A percentile compares a stretch with the other conserved stretches of the same genome.
These are phyloP conservation scores for Simplicillium sp. DNA, from an alignment of 2,329 filamentous ascomycete genomes.

Conservation along the genomic window DNA sequence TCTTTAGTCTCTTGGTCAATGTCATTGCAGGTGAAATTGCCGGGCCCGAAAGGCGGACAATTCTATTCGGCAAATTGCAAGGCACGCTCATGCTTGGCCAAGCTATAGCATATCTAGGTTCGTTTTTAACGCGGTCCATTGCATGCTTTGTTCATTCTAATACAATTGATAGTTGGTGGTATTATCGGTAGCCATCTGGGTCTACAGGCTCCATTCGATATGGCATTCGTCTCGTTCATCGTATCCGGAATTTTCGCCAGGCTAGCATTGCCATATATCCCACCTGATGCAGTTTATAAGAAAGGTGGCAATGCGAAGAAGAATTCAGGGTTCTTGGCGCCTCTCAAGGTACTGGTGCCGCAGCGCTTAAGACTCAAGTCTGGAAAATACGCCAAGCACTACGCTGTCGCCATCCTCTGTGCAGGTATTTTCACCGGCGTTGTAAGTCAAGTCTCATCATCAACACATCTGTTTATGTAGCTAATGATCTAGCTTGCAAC, in stretches of 20 bases:
- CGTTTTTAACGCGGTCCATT: slow-evolving; percentile 8
- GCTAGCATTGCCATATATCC: slow-evolving; percentile 38
- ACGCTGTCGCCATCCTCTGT: slow-evolving; percentile 55
- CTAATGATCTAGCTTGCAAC: slow-evolving; percentile 43
- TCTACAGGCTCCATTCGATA: slow-evolving; percentile 55
- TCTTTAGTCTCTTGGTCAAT: slow-evolving; percentile 48
- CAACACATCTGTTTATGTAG: not conserved
- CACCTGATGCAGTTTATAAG: slow-evolving; percentile 27
- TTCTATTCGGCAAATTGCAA: slow-evolving; percentile 55
- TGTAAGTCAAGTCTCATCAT: slow-evolving; percentile 21
- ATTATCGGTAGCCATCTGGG: slow-evolving; percentile 53
- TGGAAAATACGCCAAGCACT: slow-evolving; percentile 44
- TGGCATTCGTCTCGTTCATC: slow-evolving; percentile 49
- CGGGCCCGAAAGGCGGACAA: slow-evolving; percentile 48
- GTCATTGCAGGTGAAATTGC: slow-evolving; percentile 59
- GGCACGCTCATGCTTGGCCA: slow-evolving; percentile 60
- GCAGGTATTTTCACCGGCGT: slow-evolving; percentile 58
- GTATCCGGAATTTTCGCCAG: slow-evolving; percentile 30
- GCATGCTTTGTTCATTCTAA: not conserved
- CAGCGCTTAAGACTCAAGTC: slow-evolving; percentile 40
- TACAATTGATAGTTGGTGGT: slow-evolving; percentile 40
- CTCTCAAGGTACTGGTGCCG: slow-evolving; percentile 51
- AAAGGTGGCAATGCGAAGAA: slow-evolving; percentile 26
- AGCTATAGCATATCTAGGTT: slow-evolving; percentile 51
- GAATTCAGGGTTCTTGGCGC: slow-evolving; percentile 49